Evolutionary conservation across 2,329 filamentous ascomycete species (phyloP).

Genomic region (Alternaria novae-zelandiae): DNA sequence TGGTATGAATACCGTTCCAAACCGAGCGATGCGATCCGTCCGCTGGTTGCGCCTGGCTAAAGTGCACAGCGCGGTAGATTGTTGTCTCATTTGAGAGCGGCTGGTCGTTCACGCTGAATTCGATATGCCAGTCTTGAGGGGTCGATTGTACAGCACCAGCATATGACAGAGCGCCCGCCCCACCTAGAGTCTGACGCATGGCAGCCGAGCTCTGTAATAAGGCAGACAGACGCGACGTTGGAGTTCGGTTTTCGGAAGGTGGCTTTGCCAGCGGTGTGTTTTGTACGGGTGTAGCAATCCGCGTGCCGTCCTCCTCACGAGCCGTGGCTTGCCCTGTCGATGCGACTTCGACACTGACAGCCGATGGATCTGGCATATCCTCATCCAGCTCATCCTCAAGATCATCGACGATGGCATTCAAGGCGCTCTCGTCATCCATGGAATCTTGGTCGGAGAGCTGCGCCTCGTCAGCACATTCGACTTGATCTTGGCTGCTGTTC

Average conservation of each 20-base stretch:
- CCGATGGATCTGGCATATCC: constrained; percentile 78
- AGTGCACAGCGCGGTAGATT: constrained; percentile 92
- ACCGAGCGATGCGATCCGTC: constrained; percentile 77
- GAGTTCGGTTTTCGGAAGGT: constrained; percentile 36
- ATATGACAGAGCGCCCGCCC: constrained; percentile 73
- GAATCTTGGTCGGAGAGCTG: constrained; percentile 78
- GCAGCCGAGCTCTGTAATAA: constrained; percentile 39
- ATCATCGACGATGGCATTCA: constrained; percentile 90
- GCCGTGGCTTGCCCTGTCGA: constrained; percentile 88
- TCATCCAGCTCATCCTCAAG: constrained; percentile 78
- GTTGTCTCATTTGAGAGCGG: constrained; percentile 90
- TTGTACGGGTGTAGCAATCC: constrained; percentile 81
- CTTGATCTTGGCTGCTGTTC: constrained; percentile 58
- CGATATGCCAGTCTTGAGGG: constrained; percentile 95
- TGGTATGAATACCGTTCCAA: constrained; percentile 88
- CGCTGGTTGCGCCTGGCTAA: constrained; percentile 64
- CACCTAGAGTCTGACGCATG: constrained; percentile 38
- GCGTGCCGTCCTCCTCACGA: constrained; percentile 87
- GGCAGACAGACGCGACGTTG: constrained; percentile 39
- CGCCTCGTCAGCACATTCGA: constrained; percentile 94
- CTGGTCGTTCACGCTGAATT: constrained; percentile 87
- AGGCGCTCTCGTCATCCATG: constrained; percentile 65
- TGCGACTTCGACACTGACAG: constrained; percentile 89
- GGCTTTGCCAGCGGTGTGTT: constrained; percentile 43
- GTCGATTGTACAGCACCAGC: constrained; percentile 79